Conservation (phyloP, 495 filamentous ascomycete species). For the Penicillium subrubescens region DNA sequence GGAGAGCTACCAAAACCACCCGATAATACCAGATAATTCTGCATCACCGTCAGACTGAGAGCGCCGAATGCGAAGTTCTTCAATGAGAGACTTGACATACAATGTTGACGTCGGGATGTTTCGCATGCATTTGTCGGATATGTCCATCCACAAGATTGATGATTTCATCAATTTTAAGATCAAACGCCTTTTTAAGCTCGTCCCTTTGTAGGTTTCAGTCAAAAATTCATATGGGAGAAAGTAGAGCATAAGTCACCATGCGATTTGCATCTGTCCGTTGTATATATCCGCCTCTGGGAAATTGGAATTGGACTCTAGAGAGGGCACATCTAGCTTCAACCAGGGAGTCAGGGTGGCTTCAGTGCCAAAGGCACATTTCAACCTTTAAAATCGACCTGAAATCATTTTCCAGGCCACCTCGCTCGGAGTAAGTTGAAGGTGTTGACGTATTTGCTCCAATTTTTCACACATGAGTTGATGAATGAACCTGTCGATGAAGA, state of each 20-base stretch:
- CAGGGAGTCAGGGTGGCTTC: conserved; percentile 27
- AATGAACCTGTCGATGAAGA: conserved; percentile 39
- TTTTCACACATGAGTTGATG: conserved; percentile 27
- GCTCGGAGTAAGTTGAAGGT: conserved; percentile 21
- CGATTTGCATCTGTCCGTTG: conserved; percentile 36
- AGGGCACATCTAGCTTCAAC: conserved; percentile 36
- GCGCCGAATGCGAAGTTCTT: neutral
- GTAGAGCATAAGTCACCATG: conserved; percentile 23
- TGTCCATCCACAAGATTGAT: conserved; percentile 55
- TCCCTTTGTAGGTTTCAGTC: neutral
- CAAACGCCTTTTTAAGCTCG: conserved; percentile 40
- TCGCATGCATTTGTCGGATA: conserved; percentile 50
- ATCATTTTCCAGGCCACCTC: conserved; percentile 39
- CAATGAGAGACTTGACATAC: conserved; percentile 22
- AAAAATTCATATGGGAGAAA: neutral
- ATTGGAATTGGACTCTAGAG: conserved; percentile 16
- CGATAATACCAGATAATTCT: conserved; percentile 61
- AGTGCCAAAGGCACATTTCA: conserved; percentile 45
- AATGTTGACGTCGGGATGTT: conserved; percentile 48
- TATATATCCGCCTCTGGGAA: conserved; percentile 33
- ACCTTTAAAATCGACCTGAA: conserved; percentile 37
- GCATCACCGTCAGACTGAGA: neutral
- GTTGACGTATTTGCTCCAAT: conserved; percentile 24
- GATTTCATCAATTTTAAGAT: conserved; percentile 57
- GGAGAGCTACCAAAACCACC: conserved; percentile 66